Evolutionary conservation across 768 basidiomycete species (phyloP).

Genomic region (Boletellus sp.): DNA sequence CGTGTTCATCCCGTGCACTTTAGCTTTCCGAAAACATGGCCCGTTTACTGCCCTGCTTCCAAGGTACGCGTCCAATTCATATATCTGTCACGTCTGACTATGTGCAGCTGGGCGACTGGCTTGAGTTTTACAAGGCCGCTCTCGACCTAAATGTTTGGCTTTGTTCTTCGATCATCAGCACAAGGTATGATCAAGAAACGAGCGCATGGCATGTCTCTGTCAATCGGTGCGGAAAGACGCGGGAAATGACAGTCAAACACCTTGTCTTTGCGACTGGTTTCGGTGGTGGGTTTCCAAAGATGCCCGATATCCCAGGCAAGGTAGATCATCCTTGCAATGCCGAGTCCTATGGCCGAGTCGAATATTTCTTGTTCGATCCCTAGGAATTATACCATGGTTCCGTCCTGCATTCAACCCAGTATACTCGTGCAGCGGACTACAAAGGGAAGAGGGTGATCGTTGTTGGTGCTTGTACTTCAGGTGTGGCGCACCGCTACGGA

Average conservation of each 20-base stretch:
- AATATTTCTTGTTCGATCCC: not conserved
- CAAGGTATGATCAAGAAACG: constrained; percentile 34
- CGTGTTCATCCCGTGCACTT: not conserved
- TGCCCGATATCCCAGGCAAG: constrained; percentile 44
- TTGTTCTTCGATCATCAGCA: constrained; percentile 36
- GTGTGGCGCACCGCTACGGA: constrained; percentile 23
- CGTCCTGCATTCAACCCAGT: constrained; percentile 50
- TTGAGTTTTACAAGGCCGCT: constrained; percentile 54
- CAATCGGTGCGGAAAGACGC: constrained; percentile 28
- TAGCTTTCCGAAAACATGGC: constrained; percentile 55
- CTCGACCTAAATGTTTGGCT: constrained; percentile 65
- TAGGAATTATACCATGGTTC: constrained; percentile 51
- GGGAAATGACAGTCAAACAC: constrained; percentile 41
- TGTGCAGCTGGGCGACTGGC: constrained; percentile 54
- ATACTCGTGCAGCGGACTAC: constrained; percentile 43
- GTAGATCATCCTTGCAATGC: constrained; percentile 16
- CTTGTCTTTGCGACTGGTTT: constrained; percentile 56
- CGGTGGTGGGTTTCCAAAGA: constrained; percentile 43
- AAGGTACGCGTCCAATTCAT: constrained; percentile 35
- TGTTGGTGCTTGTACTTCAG: constrained; percentile 61
- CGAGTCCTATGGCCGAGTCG: not conserved
- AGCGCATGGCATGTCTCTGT: constrained; percentile 43
- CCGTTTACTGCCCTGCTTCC: constrained; percentile 44
- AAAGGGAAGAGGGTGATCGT: constrained; percentile 61
- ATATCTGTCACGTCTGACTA: not conserved